Evolutionary conservation across 2,329 filamentous ascomycete species (phyloP), one percentile per base, ranked within the genome.

Genomic region (Nigrospora sphaerica): DNA sequence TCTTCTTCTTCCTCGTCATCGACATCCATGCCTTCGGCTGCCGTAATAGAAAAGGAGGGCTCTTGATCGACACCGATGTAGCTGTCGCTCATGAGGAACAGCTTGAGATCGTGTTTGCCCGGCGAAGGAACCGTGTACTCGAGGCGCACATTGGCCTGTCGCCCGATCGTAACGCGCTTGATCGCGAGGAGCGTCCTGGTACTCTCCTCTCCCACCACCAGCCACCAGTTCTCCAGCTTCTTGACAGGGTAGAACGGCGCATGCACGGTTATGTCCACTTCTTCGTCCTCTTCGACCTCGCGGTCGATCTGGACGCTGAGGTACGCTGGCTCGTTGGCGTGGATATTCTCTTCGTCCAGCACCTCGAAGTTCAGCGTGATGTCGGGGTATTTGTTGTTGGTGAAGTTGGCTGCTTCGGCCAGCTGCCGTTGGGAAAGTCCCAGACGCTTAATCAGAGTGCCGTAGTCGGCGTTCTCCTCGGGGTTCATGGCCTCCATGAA

Each of bases 401-500:
- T 96, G 68, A 98, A 98, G 47, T 83, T 82, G 14, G 93, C 93
- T n/a, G 90, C 91, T 62, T 96, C 83, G 10, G 80, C 82, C 45
- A 98, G 75, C 64, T 98, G 90, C 46, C 76, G 78, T 64, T 95
- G 88, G 46, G 83, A 83, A 37, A 98, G 75, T 9, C 83, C 83
- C 35, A 98, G 78, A 4, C 82, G 80, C 61, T 88, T 84, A 53
- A 97, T 78, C 32, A 98, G 75, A 32, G 78, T 76, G 40, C 77
- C 77, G 64, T 95, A 92, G 52, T 95, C 77, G 36, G 86, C 72
- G 64, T 96, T 95, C 66, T 95, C 92, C 2, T 89, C 85, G 2
- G 92, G 91, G 62, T 95, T 93, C 92, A 98, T 98, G 52, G 89
- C 87, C 57, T 97, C 92, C 86, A 97, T 96, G 71, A 98, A 97